Evolutionary conservation across 192 early-diverging fungal species (phyloP).

Genomic region (Physocladia obscura): DNA sequence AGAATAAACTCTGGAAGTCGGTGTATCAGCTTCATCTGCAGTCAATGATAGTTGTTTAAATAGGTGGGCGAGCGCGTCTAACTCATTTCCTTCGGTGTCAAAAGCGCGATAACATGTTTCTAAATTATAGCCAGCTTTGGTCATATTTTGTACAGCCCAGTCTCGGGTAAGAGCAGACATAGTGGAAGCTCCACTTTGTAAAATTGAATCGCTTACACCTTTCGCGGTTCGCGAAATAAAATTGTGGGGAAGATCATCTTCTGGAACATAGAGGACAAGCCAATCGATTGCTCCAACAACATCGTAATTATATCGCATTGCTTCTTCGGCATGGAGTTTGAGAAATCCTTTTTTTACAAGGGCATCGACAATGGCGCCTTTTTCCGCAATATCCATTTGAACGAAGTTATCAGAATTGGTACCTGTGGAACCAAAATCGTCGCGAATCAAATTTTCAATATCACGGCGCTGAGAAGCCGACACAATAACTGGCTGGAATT

Average conservation of each 20-base stretch:
- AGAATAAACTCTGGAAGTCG: slow-evolving; percentile 21
- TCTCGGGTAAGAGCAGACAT: slow-evolving; percentile 51
- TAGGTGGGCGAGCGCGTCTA: slow-evolving; percentile 52
- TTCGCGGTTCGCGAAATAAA: slow-evolving; percentile 11
- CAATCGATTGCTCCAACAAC: slow-evolving; percentile 68
- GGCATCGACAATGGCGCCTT: slow-evolving; percentile 7
- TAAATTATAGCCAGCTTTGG: slow-evolving; percentile 58
- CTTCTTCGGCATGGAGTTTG: slow-evolving; percentile 70
- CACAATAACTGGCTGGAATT: slow-evolving; percentile 70
- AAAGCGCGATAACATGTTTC: slow-evolving; percentile 50
- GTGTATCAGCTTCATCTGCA: slow-evolving; percentile 42
- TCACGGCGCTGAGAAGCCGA: slow-evolving; percentile 51
- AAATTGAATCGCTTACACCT: neutral
- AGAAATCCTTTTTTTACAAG: slow-evolving; percentile 71
- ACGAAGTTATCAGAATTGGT: neutral
- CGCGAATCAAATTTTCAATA: slow-evolving; percentile 65
- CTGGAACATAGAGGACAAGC: slow-evolving; percentile 89
- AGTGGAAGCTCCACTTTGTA: neutral
- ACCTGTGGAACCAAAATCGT: slow-evolving; percentile 30
- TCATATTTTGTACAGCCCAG: slow-evolving; percentile 62
- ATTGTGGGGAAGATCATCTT: slow-evolving; percentile 56
- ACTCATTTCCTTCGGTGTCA: slow-evolving; percentile 46
- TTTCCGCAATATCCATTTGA: slow-evolving; percentile 17
- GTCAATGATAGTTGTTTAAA: slow-evolving; percentile 46
- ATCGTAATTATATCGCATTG: slow-evolving; percentile 56